Evolutionary conservation across 306 rosid genomes (phyloP).

Genomic region (Gleditsia sinensis): DNA sequence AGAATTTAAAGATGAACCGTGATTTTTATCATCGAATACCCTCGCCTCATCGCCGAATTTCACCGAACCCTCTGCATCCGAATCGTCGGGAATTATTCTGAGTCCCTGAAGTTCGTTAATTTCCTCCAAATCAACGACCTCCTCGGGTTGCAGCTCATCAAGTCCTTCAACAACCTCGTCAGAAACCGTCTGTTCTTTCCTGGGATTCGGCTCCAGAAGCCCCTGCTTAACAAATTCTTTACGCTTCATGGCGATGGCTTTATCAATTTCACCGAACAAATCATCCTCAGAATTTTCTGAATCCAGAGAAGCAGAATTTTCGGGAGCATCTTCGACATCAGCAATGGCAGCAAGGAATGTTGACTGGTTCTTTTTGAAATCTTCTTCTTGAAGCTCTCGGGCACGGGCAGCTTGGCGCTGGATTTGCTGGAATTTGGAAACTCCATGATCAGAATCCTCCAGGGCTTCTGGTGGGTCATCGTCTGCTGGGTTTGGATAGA

Average conservation of each 20-base stretch:
- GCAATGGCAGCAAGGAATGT: slow-evolving; percentile 88
- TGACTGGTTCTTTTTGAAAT: slow-evolving; percentile 71
- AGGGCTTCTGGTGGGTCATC: slow-evolving; percentile 84
- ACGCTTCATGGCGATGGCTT: slow-evolving; percentile 83
- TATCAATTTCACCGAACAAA: slow-evolving; percentile 82
- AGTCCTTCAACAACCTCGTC: slow-evolving; percentile 18
- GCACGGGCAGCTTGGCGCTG: slow-evolving; percentile 80
- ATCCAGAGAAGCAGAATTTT: slow-evolving; percentile 27
- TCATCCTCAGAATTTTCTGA: slow-evolving; percentile 60
- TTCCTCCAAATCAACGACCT: slow-evolving; percentile 80
- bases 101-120: slow-evolving; percentile 71
- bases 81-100: slow-evolving; percentile 33
- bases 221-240: slow-evolving; percentile 89
- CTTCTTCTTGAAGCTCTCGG: slow-evolving; percentile 65
- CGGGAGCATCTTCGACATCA: slow-evolving; percentile 73
- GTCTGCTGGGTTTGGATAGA: slow-evolving; percentile 77
- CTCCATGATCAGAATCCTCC: slow-evolving; percentile 80
- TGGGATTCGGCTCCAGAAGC: slow-evolving; percentile 80
- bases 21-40: slow-evolving; percentile 34
- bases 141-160: slow-evolving; percentile 71
- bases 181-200: slow-evolving; percentile 37
- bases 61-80: slow-evolving; percentile 36
- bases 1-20: slow-evolving; percentile 40
- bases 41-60: slow-evolving; percentile 36
- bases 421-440: slow-evolving; percentile 77